Percentiles rank a stretch among this genome's conserved stretches.
Evolutionary conservation across 495 filamentous ascomycete species (phyloP).

Genomic region (Neurospora africana): DNA sequence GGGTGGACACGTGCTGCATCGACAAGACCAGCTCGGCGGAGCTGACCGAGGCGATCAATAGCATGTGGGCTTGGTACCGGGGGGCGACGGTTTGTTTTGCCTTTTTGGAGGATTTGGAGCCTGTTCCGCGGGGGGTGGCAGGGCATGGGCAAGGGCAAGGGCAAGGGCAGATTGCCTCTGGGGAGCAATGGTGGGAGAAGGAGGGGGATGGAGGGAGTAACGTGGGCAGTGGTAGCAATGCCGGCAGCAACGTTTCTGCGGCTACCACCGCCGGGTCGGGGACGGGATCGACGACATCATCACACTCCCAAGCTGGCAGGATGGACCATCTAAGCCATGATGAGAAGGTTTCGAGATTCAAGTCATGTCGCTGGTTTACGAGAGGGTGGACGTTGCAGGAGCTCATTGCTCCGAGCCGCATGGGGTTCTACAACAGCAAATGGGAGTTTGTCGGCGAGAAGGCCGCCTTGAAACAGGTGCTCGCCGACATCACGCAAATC

Average conservation of each 20-base stretch:
- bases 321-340: neutral
- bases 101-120: slow-evolving; percentile 17
- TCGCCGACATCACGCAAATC: slow-evolving; percentile 9
- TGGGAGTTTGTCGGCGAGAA: slow-evolving; percentile 19
- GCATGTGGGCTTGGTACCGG: slow-evolving; percentile 36
- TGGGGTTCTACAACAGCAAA: slow-evolving; percentile 21
- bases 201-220: neutral
- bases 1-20: slow-evolving; percentile 40
- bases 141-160: neutral
- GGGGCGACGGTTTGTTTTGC: slow-evolving; percentile 25
- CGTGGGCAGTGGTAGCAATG: neutral
- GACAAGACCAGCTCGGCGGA: slow-evolving; percentile 34
- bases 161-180: neutral
- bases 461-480: neutral
- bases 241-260: neutral
- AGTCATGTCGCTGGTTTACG: slow-evolving; percentile 22
- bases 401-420: slow-evolving; percentile 22
- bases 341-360: neutral
- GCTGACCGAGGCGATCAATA: slow-evolving; percentile 36
- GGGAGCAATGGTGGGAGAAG: neutral
- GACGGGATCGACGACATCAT: neutral
- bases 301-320: neutral
- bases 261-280: neutral
- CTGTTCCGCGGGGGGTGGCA: neutral
- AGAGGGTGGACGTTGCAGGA: slow-evolving; percentile 34